Evolutionary conservation across 768 basidiomycete genomes (phyloP), one percentile per base, ranked within the genome.

Genomic region (Pseudohyphozyma bogoriensis): DNA sequence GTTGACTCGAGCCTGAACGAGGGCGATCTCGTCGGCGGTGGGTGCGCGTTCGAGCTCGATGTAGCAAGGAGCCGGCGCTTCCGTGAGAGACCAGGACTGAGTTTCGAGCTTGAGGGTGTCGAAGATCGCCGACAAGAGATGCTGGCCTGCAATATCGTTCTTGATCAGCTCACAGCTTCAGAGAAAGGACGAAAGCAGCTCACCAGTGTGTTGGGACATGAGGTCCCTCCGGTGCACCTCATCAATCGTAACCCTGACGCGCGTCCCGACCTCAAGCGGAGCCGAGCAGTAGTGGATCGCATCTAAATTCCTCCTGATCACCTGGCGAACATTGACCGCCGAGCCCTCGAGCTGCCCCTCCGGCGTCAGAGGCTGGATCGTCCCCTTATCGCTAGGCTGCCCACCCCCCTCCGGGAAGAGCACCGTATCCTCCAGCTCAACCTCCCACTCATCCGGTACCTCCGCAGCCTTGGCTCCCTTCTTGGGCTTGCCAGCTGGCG

Each of bases 141-240:
- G 62, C 4, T 16, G 20, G 9, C 42, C 22, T 7, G 32, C 24
- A 31, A 35, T 28, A n/a, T n/a, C n/a, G n/a, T n/a, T n/a, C n/a
- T n/a, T n/a, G 33, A 32, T n/a, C 7, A 36, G 10, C 15, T 28
- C 10, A 22, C 11, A 24, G 18, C 42, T 44, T 44, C 16, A 3
- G 12, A n/a, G 7, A 8, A n/a, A n/a, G 15, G n/a, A 24, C 37
- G 37, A 39, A 39, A 15, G 40, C 63, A 89, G 88, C 69, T 89
- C 88, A 0, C 85, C 84, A 1, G 87, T 88, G 72, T 90, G 87
- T 80, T 87, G 82, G 20, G 82, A 80, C 84, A 86, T 86, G 15
- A 86, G 84, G 70, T 90, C 87, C 63, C 82, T 79, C 62, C 88
- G 78, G 65, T 84, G 77, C 59, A 79, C 77, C 72, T 78, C 83